phyloP scores from a whole-genome alignment of 1,284 basidiomycete genomes.

The Xerocomus cyaneibrunnescens region DNA sequence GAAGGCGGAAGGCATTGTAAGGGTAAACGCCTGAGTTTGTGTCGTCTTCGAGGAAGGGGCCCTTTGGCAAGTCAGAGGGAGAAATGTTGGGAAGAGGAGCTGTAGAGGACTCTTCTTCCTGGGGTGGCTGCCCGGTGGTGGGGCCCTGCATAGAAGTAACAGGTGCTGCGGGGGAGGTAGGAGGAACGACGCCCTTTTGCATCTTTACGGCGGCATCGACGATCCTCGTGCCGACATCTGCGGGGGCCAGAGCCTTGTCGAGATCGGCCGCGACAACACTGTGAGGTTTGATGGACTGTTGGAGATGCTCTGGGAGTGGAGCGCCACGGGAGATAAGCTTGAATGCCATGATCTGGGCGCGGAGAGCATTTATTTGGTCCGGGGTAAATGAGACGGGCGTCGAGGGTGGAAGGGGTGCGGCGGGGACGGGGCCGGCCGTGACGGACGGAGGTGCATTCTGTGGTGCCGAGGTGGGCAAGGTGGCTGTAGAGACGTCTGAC shows the following conservation, averaged over 20 bases:
- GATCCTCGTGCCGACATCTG: constrained; percentile 61
- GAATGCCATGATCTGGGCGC: constrained; percentile 89
- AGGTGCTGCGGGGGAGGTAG: constrained; percentile 7
- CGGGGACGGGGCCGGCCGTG: constrained; percentile 30
- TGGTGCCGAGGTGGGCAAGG: constrained; percentile 3
- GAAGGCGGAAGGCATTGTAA: constrained; percentile 92
- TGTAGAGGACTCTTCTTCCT: constrained; percentile 45
- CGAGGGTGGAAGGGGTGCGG: constrained; percentile 35
- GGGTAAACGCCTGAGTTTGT: constrained; percentile 85
- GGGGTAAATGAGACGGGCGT: constrained; percentile 79
- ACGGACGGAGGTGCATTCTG: constrained; percentile 24
- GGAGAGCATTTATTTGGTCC: constrained; percentile 83
- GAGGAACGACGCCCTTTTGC: constrained; percentile 50
- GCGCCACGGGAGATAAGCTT: constrained; percentile 79
- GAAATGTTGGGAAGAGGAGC: constrained; percentile 35
- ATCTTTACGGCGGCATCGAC: constrained; percentile 81
- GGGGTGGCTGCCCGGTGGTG: constrained; percentile 27
- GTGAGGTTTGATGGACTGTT: constrained; percentile 72
- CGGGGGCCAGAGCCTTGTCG: constrained; percentile 59
- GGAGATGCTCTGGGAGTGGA: constrained; percentile 79
- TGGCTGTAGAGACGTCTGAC: constrained; percentile 16
- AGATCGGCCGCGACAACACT: constrained; percentile 60
- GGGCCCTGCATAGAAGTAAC: constrained; percentile 16
- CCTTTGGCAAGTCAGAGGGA: constrained; percentile 58
- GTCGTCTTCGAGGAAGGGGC: constrained; percentile 78